Conservation (phyloP, 805 yeast species). For the Starmerella khaoyaiensis region DNA sequence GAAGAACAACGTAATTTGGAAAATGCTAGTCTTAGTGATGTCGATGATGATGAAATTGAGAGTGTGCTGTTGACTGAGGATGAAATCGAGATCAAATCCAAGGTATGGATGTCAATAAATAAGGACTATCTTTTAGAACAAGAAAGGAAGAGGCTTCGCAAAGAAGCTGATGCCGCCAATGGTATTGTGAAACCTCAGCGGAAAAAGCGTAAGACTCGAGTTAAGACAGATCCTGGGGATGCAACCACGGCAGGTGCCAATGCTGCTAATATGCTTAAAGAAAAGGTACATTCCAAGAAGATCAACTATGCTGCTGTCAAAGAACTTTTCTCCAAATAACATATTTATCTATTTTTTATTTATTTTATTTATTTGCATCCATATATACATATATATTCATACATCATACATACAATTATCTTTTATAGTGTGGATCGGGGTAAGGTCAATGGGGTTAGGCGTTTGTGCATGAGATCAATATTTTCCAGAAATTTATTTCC, state of each 20-base stretch:
- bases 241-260: slow-evolving; percentile 58
- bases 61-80: slow-evolving; percentile 48
- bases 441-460: neutral
- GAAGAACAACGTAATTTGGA: slow-evolving; percentile 34
- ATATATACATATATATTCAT: neutral
- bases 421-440: neutral
- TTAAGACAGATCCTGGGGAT: slow-evolving; percentile 26
- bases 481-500: neutral
- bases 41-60: slow-evolving; percentile 71
- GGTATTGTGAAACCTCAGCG: slow-evolving; percentile 51
- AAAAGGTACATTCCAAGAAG: slow-evolving; percentile 71
- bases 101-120: slow-evolving; percentile 81
- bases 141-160: slow-evolving; percentile 68
- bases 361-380: neutral
- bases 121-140: slow-evolving; percentile 75
- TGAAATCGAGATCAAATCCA: slow-evolving; percentile 61
- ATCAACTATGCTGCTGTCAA: slow-evolving; percentile 78
- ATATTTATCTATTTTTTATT: neutral
- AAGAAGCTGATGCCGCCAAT: slow-evolving; percentile 74
- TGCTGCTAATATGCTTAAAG: slow-evolving; percentile 62
- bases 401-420: neutral
- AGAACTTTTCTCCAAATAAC: slow-evolving; percentile 24
- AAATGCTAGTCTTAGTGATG: slow-evolving; percentile 54
- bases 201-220: slow-evolving; percentile 28
- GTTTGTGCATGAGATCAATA: neutral